Conservation (phyloP, 2,329 filamentous ascomycete genomes). For the Rutstroemia sp. region DNA sequence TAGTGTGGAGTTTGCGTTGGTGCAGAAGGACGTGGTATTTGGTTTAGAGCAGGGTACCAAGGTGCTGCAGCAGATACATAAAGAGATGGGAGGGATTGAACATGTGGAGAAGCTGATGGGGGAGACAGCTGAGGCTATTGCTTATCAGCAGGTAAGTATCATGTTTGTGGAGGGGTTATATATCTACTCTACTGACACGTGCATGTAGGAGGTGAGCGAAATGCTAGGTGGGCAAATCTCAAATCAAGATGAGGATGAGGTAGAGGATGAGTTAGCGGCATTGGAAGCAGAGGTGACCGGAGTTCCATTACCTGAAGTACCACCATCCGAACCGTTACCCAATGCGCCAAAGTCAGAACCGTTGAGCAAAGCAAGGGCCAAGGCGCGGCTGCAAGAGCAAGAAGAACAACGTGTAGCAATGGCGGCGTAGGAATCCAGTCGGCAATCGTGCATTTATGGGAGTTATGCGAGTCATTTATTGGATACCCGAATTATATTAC, state of each 20-base stretch:
- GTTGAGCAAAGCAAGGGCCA: conserved; percentile 20
- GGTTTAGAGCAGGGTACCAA: conserved; percentile 86
- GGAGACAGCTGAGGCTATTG: conserved; percentile 81
- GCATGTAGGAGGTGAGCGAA: conserved; percentile 73
- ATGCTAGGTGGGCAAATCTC: conserved; percentile 84
- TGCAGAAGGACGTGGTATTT: conserved; percentile 94
- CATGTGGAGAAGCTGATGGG: conserved; percentile 93
- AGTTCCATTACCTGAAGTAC: conserved; percentile 25
- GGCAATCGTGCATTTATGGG: conserved; percentile 21
- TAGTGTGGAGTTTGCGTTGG: conserved; percentile 89
- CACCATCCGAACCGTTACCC: conserved; percentile 23
- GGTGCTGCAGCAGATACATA: conserved; percentile 84
- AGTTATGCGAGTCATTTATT: conserved; percentile 16
- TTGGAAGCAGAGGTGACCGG: conserved; percentile 59
- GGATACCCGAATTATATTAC: conserved; percentile 18
- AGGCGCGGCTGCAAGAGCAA: conserved; percentile 20
- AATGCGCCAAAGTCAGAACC: conserved; percentile 24
- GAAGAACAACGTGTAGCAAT: conserved; percentile 25
- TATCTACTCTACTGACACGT: conserved; percentile 3
- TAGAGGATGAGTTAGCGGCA: conserved; percentile 87
- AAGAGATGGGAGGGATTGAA: conserved; percentile 92
- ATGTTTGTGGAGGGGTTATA: neutral
- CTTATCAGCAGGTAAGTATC: conserved; percentile 73
- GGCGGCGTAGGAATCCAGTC: conserved; percentile 20
- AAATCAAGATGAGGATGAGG: conserved; percentile 93